Evolutionary conservation across 345 rosid species (phyloP).

Genomic region (Anacardium occidentale): DNA sequence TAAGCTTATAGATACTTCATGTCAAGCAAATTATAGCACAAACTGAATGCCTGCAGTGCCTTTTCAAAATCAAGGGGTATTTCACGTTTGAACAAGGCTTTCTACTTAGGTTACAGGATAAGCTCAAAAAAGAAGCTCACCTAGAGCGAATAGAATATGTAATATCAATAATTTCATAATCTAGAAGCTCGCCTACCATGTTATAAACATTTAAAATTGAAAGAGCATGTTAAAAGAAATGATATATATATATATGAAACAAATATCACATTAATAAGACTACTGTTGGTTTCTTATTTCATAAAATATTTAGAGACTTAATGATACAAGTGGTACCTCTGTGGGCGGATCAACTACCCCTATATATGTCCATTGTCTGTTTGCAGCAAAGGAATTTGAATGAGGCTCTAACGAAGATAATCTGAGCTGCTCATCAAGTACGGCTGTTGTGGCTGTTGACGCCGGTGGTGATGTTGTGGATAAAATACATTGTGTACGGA

Average conservation of each 20-base stretch:
- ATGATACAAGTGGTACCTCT: slow-evolving; percentile 46
- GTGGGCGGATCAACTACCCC: slow-evolving; percentile 51
- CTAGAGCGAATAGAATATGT: background rate
- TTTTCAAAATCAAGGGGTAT: background rate
- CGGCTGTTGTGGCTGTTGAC: slow-evolving; percentile 37
- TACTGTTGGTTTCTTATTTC: background rate
- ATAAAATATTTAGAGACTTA: background rate
- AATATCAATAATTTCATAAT: background rate
- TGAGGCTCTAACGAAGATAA: slow-evolving; percentile 63
- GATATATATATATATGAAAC: background rate
- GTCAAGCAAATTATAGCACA: background rate
- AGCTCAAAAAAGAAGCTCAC: background rate
- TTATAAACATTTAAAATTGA: background rate
- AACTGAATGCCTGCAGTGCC: background rate
- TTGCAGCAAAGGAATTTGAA: slow-evolving; percentile 44
- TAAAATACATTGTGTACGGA: slow-evolving; percentile 65
- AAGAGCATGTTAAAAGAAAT: background rate
- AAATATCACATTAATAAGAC: background rate
- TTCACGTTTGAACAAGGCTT: background rate
- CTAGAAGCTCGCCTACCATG: background rate
- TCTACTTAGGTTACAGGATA: background rate
- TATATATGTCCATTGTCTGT: slow-evolving; percentile 62
- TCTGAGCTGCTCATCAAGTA: slow-evolving; percentile 78
- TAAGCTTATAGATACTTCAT: slow-evolving; percentile 7
- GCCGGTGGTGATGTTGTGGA: slow-evolving; percentile 53